These are phyloP conservation scores for Trichophyton verrucosum DNA, from an alignment of 2,329 filamentous ascomycete species.

Conservation along the genomic window DNA sequence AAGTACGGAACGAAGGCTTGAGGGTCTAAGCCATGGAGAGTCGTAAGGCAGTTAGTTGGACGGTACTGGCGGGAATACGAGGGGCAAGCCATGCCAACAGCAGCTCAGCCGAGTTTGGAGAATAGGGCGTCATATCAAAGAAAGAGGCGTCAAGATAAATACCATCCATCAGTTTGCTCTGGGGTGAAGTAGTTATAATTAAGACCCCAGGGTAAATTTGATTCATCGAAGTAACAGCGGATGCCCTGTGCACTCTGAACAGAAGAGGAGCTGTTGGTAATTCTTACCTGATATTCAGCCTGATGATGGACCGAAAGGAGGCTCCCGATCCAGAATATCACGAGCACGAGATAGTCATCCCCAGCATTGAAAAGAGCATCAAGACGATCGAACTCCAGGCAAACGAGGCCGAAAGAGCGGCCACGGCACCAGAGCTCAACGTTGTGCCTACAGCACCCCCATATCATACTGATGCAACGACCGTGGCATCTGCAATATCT, in stretches of 20 bases:
- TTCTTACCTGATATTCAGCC: background rate
- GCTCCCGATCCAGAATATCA: background rate
- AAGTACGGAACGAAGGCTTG: background rate
- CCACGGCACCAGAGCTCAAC: background rate
- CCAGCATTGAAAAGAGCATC: background rate
- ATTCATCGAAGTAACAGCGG: too few relatives aligned
- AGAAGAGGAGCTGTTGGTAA: background rate
- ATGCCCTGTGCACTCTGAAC: too few relatives aligned
- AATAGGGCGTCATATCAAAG: background rate
- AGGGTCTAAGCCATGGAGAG: background rate
- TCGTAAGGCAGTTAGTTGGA: background rate
- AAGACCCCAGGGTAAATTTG: too few relatives aligned
- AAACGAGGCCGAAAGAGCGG: background rate
- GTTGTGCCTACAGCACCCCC: background rate
- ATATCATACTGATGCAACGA: background rate
- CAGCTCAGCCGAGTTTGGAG: background rate
- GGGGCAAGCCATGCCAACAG: background rate
- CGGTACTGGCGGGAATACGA: background rate
- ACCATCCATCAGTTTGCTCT: background rate
- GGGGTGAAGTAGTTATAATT: background rate
- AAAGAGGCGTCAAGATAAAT: background rate
- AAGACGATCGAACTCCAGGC: background rate
- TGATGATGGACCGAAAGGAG: background rate
- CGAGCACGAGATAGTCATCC: background rate
- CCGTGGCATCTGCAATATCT: background rate